Base-by-base conservation (phyloP, 192 early-diverging fungal species). In the Kickxella alabastrina region DNA sequence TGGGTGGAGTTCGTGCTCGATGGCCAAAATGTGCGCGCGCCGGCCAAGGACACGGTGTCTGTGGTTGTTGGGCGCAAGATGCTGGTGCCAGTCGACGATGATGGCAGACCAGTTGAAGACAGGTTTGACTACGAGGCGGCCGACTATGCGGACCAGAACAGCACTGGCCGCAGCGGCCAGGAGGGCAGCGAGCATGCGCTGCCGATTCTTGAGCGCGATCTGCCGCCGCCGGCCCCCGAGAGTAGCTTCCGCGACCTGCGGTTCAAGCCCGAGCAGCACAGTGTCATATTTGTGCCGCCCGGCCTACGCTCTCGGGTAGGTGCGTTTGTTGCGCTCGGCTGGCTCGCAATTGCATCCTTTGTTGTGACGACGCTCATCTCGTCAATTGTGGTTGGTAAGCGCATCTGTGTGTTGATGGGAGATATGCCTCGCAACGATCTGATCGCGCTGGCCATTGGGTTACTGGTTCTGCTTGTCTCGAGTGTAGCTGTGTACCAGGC, bases 261-360 rank as follows among this genome's bases (percentile, higher is more conserved):
- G 12, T 78, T 69, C 57, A 57, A 59, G 32, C 56, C 56, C 27
- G 56, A 52, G 12, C 65, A 87, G 36, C 92, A 92, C 52, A 85
- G 77, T 0, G 71, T 91, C 22, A 85, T 99, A 2, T 93, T 93
- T 71, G 79, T 86, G 17, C 95, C 96, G 29, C 80, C 84, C 4
- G 21, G 17, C 2, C 47, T 77, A 26, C 40, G 43, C 6, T 9
- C 35, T 45, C 56, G 54, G 2, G 38, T 75, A 27, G 27, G 38
- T 10, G 39, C 38, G 24, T 63, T 72, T 9, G 10, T 77, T 24
- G 46, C 34, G 14, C 29, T 64, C 10, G 65, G 59, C 3, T 75
- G 77, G 73, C 17, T 46, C 26, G 47, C 55, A 1, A 39, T 71
- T 45, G 63, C 66, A 3, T 56, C 50, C 46, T 13, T 68, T 3